Conservation (phyloP, 371 early-diverging fungal species). For the Haplosporangium sp. region DNA sequence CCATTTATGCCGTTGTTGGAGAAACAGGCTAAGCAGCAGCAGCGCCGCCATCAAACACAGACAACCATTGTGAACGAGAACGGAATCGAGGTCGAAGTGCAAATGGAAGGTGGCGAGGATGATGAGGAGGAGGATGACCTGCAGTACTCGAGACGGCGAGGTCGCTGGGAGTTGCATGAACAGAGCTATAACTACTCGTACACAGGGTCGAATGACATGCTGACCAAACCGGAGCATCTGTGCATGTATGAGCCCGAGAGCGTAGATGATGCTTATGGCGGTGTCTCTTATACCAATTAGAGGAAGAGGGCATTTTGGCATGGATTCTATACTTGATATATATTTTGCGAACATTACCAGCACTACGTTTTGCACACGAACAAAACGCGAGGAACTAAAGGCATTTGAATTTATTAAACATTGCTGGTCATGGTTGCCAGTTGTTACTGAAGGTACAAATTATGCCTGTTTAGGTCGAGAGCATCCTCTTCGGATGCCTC, state of each 20-base stretch:
- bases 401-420: neutral
- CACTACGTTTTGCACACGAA: no score
- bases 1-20: slow-evolving; percentile 47
- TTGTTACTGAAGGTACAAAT: no score
- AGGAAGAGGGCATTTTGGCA: neutral
- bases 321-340: neutral
- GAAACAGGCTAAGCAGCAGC: slow-evolving; percentile 34
- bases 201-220: slow-evolving; percentile 61
- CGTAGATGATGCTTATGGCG: slow-evolving; percentile 43
- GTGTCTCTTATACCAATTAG: slow-evolving; percentile 32
- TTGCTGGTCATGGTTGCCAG: no score
- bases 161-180: slow-evolving; percentile 92
- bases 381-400: neutral
- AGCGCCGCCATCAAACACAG: slow-evolving; percentile 5
- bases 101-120: slow-evolving; percentile 13
- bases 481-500: no score
- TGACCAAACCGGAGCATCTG: slow-evolving; percentile 75
- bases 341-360: no score
- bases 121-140: slow-evolving; percentile 38
- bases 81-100: slow-evolving; percentile 14
- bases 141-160: slow-evolving; percentile 66
- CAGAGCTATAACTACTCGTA: slow-evolving; percentile 91
- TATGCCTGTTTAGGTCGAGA: no score
- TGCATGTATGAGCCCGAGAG: slow-evolving; percentile 77
- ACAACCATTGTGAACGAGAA: slow-evolving; percentile 2